phyloP scores from a whole-genome alignment of 768 basidiomycete genomes.

The Suillus variegatus region DNA sequence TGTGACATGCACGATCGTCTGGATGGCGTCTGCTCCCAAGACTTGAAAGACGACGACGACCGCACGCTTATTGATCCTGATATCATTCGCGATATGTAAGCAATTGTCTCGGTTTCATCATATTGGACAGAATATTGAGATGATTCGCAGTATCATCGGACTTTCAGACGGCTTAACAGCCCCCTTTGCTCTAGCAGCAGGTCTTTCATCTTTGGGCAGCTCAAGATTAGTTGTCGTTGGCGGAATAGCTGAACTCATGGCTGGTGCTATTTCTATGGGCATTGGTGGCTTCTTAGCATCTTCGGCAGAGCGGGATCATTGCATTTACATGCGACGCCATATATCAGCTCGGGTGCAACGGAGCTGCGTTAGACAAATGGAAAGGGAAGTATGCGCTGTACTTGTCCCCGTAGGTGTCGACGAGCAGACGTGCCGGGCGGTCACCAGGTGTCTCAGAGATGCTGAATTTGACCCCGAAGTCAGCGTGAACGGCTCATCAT shows the following conservation, averaged over 20 bases:
- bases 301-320: slow-evolving; percentile 95
- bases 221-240: slow-evolving; percentile 90
- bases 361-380: slow-evolving; percentile 93
- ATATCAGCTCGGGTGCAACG: slow-evolving; percentile 80
- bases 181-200: slow-evolving; percentile 89
- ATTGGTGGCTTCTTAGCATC: slow-evolving; percentile 97
- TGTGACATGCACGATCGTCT: slow-evolving; percentile 55
- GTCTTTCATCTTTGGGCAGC: slow-evolving; percentile 85
- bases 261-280: slow-evolving; percentile 97
- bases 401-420: slow-evolving; percentile 91
- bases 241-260: slow-evolving; percentile 93
- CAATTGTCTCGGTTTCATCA: background rate
- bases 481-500: slow-evolving; percentile 17
- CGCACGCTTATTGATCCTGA: slow-evolving; percentile 86
- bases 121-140: slow-evolving; percentile 8
- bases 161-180: slow-evolving; percentile 89
- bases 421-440: slow-evolving; percentile 72
- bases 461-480: slow-evolving; percentile 51
- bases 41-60: slow-evolving; percentile 78
- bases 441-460: slow-evolving; percentile 76
- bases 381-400: slow-evolving; percentile 88
- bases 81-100: slow-evolving; percentile 83
- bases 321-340: slow-evolving; percentile 73
- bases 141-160: slow-evolving; percentile 67
- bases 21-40: slow-evolving; percentile 84